phyloP scores from a whole-genome alignment of 306 rosid species.

The Alnus rubra region DNA sequence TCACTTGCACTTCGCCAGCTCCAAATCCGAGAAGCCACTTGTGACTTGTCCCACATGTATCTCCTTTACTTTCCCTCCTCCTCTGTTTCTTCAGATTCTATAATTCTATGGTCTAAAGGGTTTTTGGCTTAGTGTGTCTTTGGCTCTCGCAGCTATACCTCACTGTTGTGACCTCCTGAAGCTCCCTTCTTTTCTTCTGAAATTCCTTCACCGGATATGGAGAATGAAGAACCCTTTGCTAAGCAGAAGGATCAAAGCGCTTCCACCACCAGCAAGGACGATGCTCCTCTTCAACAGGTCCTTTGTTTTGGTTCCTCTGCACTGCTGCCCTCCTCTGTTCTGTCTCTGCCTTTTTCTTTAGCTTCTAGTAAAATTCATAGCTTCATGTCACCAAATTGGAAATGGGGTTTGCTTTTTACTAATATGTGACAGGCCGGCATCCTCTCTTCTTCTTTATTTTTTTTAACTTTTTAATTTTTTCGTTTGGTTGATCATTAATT shows the following conservation, averaged over 20 bases:
- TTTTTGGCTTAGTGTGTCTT: background rate
- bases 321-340: background rate
- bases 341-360: background rate
- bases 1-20: background rate
- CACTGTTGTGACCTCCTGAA: background rate
- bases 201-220: constrained; percentile 27
- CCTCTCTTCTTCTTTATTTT: background rate
- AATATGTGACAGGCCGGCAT: background rate
- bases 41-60: background rate
- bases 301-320: constrained; percentile 1
- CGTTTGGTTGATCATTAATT: background rate
- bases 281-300: constrained; percentile 31
- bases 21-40: background rate
- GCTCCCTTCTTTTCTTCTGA: background rate
- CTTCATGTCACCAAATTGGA: background rate
- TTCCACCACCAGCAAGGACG: constrained; percentile 21
- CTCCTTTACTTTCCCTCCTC: background rate
- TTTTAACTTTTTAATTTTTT: too few relatives aligned
- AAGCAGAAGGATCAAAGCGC: constrained; percentile 23
- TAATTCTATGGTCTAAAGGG: background rate
- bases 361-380: constrained; percentile 1
- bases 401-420: background rate
- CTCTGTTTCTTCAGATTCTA: background rate
- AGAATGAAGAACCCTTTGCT: constrained; percentile 23
- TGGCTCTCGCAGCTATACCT: background rate